These are phyloP conservation scores for Psidium friedrichsthalianum DNA, from an alignment of 345 rosid genomes.

Conservation along the genomic window DNA sequence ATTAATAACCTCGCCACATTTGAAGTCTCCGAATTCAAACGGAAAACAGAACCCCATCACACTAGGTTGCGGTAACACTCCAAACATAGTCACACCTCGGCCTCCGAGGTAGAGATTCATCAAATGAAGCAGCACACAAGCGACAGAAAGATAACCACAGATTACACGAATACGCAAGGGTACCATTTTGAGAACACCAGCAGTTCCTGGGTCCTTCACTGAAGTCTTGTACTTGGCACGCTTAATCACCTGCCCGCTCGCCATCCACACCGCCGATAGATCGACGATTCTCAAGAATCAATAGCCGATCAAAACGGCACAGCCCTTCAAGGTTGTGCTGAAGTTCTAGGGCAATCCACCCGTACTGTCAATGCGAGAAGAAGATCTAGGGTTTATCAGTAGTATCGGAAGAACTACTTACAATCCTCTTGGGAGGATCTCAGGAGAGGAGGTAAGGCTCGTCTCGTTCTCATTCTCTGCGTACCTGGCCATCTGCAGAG, in stretches of 20 bases:
- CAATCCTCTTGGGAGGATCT: not conserved
- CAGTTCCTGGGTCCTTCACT: constrained; percentile 73
- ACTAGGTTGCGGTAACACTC: not conserved
- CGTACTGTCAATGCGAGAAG: not conserved
- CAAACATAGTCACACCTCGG: not conserved
- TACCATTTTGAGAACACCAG: constrained; percentile 67
- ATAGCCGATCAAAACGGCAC: not conserved
- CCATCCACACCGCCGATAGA: constrained; percentile 16
- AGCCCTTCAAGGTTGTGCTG: not conserved
- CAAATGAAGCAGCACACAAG: not conserved
- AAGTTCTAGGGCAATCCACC: not conserved
- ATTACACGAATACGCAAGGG: not conserved
- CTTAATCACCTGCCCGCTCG: constrained; percentile 44
- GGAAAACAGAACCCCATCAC: not conserved
- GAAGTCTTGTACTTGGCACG: constrained; percentile 67
- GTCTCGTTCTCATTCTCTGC: not conserved
- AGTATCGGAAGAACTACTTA: not conserved
- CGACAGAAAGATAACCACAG: not conserved
- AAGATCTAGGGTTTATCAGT: not conserved
- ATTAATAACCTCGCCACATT: not conserved
- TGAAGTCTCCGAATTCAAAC: not conserved
- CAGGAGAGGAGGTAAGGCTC: not conserved
- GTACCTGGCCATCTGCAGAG: not conserved
- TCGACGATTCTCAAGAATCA: not conserved
- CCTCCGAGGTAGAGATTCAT: not conserved